A percentile compares a stretch with the other conserved stretches of the same genome.
Conservation (phyloP, 371 early-diverging fungal species). For the Mortierella sp. region DNA sequence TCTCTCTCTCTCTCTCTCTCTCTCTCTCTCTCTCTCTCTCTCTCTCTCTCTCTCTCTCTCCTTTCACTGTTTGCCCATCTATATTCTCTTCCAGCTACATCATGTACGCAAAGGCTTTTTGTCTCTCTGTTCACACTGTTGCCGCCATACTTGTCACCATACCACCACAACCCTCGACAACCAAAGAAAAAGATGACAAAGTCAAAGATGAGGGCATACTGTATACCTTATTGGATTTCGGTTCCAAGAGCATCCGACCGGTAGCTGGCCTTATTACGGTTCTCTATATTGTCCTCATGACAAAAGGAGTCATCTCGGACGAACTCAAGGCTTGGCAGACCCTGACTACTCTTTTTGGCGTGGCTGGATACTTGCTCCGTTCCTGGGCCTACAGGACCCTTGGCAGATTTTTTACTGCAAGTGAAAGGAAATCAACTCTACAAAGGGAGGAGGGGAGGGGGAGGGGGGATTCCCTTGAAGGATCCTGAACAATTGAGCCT, state of each 20-base stretch:
- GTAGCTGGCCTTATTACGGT: constrained; percentile 19
- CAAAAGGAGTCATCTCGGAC: constrained; percentile 15
- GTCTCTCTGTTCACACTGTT: constrained; percentile 31
- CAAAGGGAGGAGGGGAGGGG: no score
- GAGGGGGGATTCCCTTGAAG: no score
- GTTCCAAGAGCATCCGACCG: no score
- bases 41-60: no score
- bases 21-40: no score
- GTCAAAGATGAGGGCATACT: constrained; percentile 46
- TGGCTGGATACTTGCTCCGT: constrained; percentile 29
- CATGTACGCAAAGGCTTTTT: constrained; percentile 33
- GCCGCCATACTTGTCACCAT: constrained; percentile 28
- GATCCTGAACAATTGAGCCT: no score
- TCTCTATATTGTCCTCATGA: constrained; percentile 23
- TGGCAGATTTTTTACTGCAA: constrained; percentile 47
- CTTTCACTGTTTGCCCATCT: no score
- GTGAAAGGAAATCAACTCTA: no score
- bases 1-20: background rate
- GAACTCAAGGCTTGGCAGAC: constrained; percentile 32
- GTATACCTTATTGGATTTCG: no score
- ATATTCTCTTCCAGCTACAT: no score
- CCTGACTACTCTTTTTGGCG: constrained; percentile 10
- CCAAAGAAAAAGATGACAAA: constrained; percentile 33
- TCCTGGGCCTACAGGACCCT: constrained; percentile 37
- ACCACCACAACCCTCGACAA: constrained; percentile 30